Evolutionary conservation across 805 yeast species (phyloP), one percentile per base, ranked within the genome.

Genomic region (Millerozyma acaciae): DNA sequence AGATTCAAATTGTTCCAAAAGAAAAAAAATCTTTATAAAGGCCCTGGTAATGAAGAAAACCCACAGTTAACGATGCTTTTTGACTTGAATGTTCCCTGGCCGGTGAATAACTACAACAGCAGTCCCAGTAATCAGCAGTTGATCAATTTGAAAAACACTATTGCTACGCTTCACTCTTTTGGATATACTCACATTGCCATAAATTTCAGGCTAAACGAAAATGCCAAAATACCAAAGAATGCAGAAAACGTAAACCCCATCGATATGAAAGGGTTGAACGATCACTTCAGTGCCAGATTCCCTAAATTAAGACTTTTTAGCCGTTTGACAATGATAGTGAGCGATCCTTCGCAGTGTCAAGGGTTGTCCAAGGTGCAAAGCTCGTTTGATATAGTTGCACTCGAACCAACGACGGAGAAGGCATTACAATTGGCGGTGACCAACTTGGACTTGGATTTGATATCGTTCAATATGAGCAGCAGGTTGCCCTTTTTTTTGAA

Each of bases 131-230:
- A 52, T 3, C 44, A 49, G 8, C 75, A 78, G 34, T 47, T 80
- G 2, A 47, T 45, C 1, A 60, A 57, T 15, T 49, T 83, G 27
- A 71, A 71, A 42, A 64, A 69, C 26, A 69, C 75, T 4, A 53
- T 84, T 6, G 52, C 69, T 5, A 76, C 80, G 13, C 57, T 78
- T 14, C 73, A 76, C 41, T 58, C 70, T 16, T 52, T 83, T 5
- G 93, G 90, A 8, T 87, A 87, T 51, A 75, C 84, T 1, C 83
- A 80, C 44, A 68, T 85, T 3, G 97, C 90, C 2, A 58, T 89
- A 32, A 88, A 86, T 55, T 79, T 79, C 47, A 69, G 68, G 2
- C 62, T 78, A 2, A 63, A 55, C 33, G 79, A 77, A 43, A 53
- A 60, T 12, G 64, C 66, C 16, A 78, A 75, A 47, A 57, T 82